Conservation (phyloP, 495 filamentous ascomycete genomes). For the Penicillium cataractarum region DNA sequence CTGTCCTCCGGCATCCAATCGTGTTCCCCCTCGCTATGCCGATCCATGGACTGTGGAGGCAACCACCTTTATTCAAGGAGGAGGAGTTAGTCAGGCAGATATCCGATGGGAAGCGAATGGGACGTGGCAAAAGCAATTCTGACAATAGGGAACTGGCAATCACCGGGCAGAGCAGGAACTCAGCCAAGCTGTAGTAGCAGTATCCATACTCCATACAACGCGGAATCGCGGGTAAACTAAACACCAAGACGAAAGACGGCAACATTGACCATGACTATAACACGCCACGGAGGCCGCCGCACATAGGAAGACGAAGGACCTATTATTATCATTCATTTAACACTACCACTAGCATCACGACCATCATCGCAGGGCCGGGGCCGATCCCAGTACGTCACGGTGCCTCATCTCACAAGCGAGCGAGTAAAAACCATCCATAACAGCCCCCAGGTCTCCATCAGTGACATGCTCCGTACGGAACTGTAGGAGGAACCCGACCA, state of each 20-base stretch:
- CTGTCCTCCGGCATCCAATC: not conserved
- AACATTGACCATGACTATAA: not conserved
- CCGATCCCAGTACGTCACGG: slow-evolving; percentile 16
- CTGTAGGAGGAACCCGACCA: not conserved
- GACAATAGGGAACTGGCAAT: not conserved
- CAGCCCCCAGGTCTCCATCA: not conserved
- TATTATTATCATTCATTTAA: not conserved
- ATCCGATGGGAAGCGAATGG: slow-evolving; percentile 4
- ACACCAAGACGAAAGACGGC: too few species aligned
- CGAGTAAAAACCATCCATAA: not conserved
- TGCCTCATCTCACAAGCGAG: not conserved
- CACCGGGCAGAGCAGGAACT: slow-evolving; percentile 7
- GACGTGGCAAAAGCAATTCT: not conserved
- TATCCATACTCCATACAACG: too few species aligned
- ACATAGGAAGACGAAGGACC: not conserved
- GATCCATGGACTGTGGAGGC: not conserved
- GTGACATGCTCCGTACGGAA: too few species aligned
- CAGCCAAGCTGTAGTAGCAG: slow-evolving; percentile 8
- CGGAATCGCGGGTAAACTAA: too few species aligned
- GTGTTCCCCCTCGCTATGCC: not conserved
- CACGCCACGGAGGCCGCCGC: slow-evolving; percentile 24
- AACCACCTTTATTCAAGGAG: not conserved
- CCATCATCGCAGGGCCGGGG: not conserved
- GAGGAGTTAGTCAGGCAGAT: not conserved
- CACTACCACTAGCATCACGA: not conserved